phyloP scores from a whole-genome alignment of 345 rosid species.

The Geranium rotundifolium region DNA sequence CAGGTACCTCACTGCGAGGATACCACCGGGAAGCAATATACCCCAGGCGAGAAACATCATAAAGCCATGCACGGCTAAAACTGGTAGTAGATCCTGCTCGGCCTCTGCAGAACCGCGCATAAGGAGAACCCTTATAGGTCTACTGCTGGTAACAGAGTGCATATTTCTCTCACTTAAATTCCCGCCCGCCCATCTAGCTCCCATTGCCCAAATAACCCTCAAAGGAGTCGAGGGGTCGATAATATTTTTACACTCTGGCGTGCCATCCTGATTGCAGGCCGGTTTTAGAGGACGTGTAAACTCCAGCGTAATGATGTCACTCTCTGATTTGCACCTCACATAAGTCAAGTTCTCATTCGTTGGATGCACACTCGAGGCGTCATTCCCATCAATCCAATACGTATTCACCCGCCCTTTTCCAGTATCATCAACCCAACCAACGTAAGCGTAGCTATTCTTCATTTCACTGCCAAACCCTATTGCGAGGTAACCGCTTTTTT shows the following conservation, averaged over 20 bases:
- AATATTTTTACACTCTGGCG: conserved; percentile 66
- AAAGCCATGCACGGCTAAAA: conserved; percentile 91
- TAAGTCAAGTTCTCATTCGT: conserved; percentile 71
- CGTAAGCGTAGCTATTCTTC: conserved; percentile 78
- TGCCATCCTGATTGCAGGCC: conserved; percentile 34
- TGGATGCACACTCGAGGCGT: conserved; percentile 56
- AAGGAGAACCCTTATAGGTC: conserved; percentile 71
- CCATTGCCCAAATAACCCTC: conserved; percentile 92
- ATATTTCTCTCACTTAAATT: conserved; percentile 73
- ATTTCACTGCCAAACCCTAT: conserved; percentile 75
- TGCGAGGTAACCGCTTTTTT: conserved; percentile 87
- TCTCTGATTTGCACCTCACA: conserved; percentile 82
- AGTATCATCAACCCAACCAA: conserved; percentile 70
- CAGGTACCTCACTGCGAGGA: conserved; percentile 75
- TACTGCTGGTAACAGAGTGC: conserved; percentile 85
- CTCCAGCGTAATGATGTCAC: conserved; percentile 87
- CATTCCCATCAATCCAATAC: conserved; percentile 83
- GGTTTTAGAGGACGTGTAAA: conserved; percentile 69
- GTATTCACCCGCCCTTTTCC: conserved; percentile 71
- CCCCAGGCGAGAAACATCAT: conserved; percentile 99
- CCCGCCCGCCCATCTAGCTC: conserved; percentile 67
- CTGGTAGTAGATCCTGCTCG: conserved; percentile 83
- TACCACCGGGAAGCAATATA: conserved; percentile 83
- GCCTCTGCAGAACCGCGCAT: conserved; percentile 85
- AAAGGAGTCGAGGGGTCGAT: conserved; percentile 89